Base-by-base conservation (phyloP, 202 grass and related monocot species). In the Carex sylvatica region DNA sequence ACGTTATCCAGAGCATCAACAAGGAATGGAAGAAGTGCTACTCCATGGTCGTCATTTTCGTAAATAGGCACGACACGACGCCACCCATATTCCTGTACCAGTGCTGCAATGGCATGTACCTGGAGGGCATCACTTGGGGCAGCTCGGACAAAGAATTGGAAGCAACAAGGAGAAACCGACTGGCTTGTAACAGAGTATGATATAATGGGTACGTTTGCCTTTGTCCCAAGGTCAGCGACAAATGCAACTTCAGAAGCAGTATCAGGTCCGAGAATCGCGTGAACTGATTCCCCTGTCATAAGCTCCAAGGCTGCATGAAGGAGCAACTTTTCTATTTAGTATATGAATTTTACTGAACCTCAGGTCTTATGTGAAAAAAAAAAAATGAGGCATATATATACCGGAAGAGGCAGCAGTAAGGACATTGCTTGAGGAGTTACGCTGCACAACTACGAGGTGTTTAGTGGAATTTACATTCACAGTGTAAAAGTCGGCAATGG, bases 71-170 rank as follows among this genome's bases (percentile, higher is more conserved):
- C 82, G 0, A 87, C 85, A 30, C 54, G 18, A 35, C 80, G 88
- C 92, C 92, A 94, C 75, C 75, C 85, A 65, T 91, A 91, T 20
- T 22, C 61, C 18, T 82, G 88, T 4, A 87, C 83, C 3, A 87
- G 30, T 9, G 85, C 86, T 22, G 83, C 58, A 84, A 94, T 91
- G 82, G 87, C 66, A 26, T 52, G 58, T 14, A 91, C 81, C 56
- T 91, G 85, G 2, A 44, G 5, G 16, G 80, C 78, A 8, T 94
- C 89, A 84, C 60, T 79, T 26, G 85, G 0, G 64, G 87, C 85
- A 82, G 89, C 82, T 9, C 87, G 80, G 0, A 91, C 35, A 84
- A 94, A 89, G 46, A 88, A 94, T 4, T 87, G 92, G 20, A 65
- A 24, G 14, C 20, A 47, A 64, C 24, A 62, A 12, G 68, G 75